Evolutionary conservation across 129 eudicot species (phyloP).

Genomic region (Tanacetum coccineum): DNA sequence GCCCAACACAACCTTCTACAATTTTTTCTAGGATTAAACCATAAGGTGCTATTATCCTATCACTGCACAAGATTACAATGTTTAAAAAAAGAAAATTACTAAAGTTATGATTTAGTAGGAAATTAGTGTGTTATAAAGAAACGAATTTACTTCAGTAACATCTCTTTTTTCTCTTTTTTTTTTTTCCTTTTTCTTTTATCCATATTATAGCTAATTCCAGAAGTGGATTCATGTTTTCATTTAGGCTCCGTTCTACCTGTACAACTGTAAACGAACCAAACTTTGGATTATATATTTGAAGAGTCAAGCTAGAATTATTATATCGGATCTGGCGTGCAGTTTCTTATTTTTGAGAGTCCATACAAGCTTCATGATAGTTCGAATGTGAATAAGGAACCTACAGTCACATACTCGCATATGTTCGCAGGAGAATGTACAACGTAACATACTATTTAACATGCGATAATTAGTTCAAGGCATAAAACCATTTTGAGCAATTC

Average conservation of each 20-base stretch:
- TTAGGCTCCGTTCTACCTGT: slow-evolving; percentile 41
- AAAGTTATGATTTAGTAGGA: neutral
- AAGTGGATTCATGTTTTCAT: slow-evolving; percentile 42
- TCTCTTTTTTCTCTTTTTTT: too few species aligned
- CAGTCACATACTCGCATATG: neutral
- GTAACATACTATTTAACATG: neutral
- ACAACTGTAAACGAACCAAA: neutral
- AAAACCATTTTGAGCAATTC: neutral
- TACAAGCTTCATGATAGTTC: neutral
- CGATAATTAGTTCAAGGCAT: neutral
- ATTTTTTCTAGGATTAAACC: slow-evolving; percentile 64
- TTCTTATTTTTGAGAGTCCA: neutral
- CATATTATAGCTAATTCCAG: slow-evolving; percentile 57
- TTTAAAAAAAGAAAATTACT: too few species aligned
- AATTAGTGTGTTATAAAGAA: neutral
- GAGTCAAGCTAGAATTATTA: too few species aligned
- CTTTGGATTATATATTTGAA: slow-evolving; percentile 4
- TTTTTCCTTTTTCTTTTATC: too few species aligned
- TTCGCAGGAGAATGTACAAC: neutral
- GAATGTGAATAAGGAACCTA: neutral
- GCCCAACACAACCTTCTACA: slow-evolving; percentile 64
- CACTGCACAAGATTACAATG: slow-evolving; percentile 29
- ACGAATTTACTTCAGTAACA: slow-evolving; percentile 52
- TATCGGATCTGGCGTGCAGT: too few species aligned
- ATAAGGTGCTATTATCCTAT: slow-evolving; percentile 72